A percentile compares a stretch with the other conserved stretches of the same genome.
Evolutionary conservation across 345 rosid genomes (phyloP).

Genomic region (Salix viminalis): DNA sequence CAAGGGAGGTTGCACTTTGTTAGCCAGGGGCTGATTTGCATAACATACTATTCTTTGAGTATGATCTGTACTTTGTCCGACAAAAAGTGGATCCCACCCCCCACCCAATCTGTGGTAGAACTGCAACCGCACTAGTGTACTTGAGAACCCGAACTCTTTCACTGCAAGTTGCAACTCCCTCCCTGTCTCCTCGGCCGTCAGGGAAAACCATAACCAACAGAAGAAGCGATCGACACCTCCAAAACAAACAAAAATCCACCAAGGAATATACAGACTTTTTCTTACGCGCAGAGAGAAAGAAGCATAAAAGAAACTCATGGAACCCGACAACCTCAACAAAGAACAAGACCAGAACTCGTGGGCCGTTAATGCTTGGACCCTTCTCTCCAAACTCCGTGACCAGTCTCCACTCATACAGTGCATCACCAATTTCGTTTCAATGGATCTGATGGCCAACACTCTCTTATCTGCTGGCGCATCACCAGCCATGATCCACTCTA

Average conservation of each 20-base stretch:
- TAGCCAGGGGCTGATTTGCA: no score
- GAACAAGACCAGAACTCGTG: constrained; percentile 18
- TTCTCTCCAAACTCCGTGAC: constrained; percentile 40
- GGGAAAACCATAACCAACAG: neutral
- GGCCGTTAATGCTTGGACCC: constrained; percentile 42
- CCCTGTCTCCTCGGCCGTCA: neutral
- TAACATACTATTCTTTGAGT: no score
- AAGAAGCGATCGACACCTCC: neutral
- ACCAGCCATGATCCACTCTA: constrained; percentile 83
- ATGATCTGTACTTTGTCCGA: no score
- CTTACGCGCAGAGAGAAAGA: neutral
- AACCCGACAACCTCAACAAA: neutral
- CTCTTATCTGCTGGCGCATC: constrained; percentile 89
- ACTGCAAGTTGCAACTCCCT: neutral
- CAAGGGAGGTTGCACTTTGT: no score
- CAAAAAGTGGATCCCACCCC: no score
- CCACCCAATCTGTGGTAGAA: no score
- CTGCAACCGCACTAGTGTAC: no score
- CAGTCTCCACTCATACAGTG: constrained; percentile 77
- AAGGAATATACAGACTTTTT: neutral
- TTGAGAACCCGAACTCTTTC: no score
- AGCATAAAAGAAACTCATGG: neutral
- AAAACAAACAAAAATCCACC: neutral
- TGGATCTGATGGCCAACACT: constrained; percentile 85
- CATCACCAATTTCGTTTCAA: constrained; percentile 87